phyloP scores from a whole-genome alignment of 177 flowering plant species.

The Tripterygium wilfordii region DNA sequence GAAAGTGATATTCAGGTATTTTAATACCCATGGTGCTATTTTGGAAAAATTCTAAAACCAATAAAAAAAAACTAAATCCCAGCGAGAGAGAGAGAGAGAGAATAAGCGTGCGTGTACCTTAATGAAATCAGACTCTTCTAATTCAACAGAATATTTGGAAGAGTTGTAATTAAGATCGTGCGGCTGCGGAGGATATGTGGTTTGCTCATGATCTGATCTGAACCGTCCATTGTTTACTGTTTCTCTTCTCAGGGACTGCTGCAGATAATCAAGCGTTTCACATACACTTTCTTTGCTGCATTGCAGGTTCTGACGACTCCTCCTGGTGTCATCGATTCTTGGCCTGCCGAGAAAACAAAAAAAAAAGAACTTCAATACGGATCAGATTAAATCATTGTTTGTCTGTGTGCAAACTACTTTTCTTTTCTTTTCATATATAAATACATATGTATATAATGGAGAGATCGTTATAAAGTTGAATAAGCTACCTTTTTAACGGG shows the following conservation, averaged over 20 bases:
- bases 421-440: too few species aligned
- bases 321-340: conserved; percentile 28
- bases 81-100: conserved; percentile 10
- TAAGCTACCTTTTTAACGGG: conserved; percentile 40
- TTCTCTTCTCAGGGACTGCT: too few species aligned
- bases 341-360: conserved; percentile 17
- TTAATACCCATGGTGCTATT: too few species aligned
- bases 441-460: too few species aligned
- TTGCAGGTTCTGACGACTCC: conserved; percentile 26
- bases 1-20: too few species aligned
- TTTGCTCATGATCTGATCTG: conserved; percentile 21
- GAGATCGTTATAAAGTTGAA: background rate
- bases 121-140: conserved; percentile 32
- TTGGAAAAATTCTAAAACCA: too few species aligned
- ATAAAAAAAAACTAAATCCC: conserved; percentile 16
- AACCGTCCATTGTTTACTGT: conserved; percentile 17
- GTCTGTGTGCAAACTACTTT: too few species aligned
- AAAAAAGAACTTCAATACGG: background rate
- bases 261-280: conserved; percentile 23
- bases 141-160: conserved; percentile 21
- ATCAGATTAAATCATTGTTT: too few species aligned
- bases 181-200: conserved; percentile 20
- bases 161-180: conserved; percentile 28
- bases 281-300: conserved; percentile 40
- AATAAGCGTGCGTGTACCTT: conserved; percentile 27